Base-by-base conservation (phyloP, 1,284 basidiomycete genomes). In the Sporisorium reilianum region DNA sequence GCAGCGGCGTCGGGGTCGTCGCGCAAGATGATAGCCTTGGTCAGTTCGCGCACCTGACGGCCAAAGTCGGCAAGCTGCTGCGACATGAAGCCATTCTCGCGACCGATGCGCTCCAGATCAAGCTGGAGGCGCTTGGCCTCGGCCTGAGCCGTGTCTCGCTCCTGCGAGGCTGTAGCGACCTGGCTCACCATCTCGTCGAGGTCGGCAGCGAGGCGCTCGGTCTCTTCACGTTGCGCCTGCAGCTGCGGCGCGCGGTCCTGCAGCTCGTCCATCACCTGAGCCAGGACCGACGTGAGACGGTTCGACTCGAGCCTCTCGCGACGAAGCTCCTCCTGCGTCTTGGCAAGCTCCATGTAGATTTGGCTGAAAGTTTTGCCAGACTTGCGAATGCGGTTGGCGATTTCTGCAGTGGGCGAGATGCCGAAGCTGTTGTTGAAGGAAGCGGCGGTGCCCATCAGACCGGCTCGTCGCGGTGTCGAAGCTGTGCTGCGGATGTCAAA, bases 291-390 rank as follows among this genome's bases (percentile, higher is more conserved):
- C 11, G 67, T 68, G 22, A 84, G 73, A 23, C 80, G 79, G 32
- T 52, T 60, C 34, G 62, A 73, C 66, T 84, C 83, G 40, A 73
- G 67, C 58, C 89, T 90, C 83, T 94, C 92, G 80, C 88, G 89
- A 18, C 89, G 88, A 58, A 91, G 90, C 53, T 94, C 92, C 42
- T 93, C 92, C 84, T 97, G 91, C 51, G 95, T 89, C 59, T 90
- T 89, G 49, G 94, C 90, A 76, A 93, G 92, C 75, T 94, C 92
- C n/a, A 91, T 88, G 82, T 95, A 96, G 18, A 96, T 90, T 82
- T 95, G 91, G 0, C 93, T 95, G 85, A 95, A 94, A 2, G 91
- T 91, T 87, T 92, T 92, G 22, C 94, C 94, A 30, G 68, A 71
- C 58, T 71, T 75, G 64, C 64, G 73, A n/a, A 70, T 60, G 44